Conservation (phyloP, 345 rosid genomes). For the Acer negundo region DNA sequence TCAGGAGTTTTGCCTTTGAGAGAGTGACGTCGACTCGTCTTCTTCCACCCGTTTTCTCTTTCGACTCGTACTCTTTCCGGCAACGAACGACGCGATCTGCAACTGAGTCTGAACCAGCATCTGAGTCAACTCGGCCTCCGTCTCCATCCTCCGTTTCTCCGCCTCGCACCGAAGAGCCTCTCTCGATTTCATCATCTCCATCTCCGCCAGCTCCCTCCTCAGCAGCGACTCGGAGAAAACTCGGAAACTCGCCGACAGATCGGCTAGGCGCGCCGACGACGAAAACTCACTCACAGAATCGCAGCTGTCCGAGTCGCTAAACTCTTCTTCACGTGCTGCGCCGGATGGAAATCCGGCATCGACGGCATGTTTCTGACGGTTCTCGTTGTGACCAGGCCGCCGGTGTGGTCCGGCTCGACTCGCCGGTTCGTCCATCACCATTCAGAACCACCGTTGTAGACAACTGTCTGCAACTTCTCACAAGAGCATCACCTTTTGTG, state of each 20-base stretch:
- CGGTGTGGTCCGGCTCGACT: slow-evolving; percentile 6
- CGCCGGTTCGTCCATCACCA: slow-evolving; percentile 19
- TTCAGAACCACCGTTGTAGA: background rate
- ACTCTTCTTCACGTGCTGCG: slow-evolving; percentile 9
- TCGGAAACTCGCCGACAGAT: slow-evolving; percentile 33
- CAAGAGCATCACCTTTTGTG: background rate
- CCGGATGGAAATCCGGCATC: slow-evolving; percentile 29
- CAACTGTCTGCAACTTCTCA: background rate
- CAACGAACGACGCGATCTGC: slow-evolving; percentile 44
- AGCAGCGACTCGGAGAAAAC: slow-evolving; percentile 54
- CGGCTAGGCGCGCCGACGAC: slow-evolving; percentile 14
- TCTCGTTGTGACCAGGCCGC: background rate
- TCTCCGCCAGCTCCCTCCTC: slow-evolving; percentile 49
- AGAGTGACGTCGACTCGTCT: slow-evolving; percentile 25
- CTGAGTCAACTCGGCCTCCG: slow-evolving; percentile 55
- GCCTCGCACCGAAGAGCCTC: slow-evolving; percentile 54
- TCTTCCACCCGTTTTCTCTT: slow-evolving; percentile 54
- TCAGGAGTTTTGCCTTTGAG: slow-evolving; percentile 26
- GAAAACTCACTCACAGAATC: slow-evolving; percentile 2
- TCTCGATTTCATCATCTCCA: slow-evolving; percentile 62
- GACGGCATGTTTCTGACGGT: slow-evolving; percentile 20
- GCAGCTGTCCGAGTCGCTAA: slow-evolving; percentile 22
- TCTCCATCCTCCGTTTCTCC: slow-evolving; percentile 49
- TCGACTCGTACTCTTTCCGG: slow-evolving; percentile 24
- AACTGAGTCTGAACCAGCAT: slow-evolving; percentile 51